Evolutionary conservation across 2,329 filamentous ascomycete genomes (phyloP).

Genomic region (Nemania sp.): DNA sequence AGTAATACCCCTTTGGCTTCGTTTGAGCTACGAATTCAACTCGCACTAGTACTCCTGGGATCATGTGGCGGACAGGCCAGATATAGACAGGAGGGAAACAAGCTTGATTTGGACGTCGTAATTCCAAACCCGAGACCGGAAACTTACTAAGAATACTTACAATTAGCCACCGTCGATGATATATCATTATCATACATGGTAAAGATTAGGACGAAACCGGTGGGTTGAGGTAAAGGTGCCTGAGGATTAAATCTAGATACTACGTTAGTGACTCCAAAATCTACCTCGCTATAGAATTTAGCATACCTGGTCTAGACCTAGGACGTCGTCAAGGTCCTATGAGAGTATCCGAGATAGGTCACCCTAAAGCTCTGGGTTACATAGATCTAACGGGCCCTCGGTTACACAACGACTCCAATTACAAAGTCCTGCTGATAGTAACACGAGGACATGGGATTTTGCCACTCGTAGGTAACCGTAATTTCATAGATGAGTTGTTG

Average conservation of each 20-base stretch:
- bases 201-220: neutral
- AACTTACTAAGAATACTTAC: neutral
- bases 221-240: neutral
- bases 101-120: neutral
- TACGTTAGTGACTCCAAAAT: neutral
- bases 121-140: neutral
- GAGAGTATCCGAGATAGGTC: constrained; percentile 8
- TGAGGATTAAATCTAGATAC: constrained; percentile 1
- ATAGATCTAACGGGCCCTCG: neutral
- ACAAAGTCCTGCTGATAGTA: constrained; percentile 15
- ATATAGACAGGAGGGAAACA: neutral
- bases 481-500: constrained; percentile 2
- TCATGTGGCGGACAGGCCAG: neutral
- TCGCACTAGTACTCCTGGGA: neutral
- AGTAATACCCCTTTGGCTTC: neutral
- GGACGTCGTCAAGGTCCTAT: neutral
- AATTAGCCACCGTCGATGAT: neutral
- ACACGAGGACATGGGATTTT: neutral
- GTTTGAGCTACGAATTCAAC: neutral
- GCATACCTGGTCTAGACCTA: constrained; percentile 11
- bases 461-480: constrained; percentile 8
- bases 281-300: neutral
- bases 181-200: neutral
- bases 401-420: neutral
- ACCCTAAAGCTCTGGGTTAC: neutral